Evolutionary conservation across 768 basidiomycete species (phyloP).

Genomic region (Boletus rubropictus): DNA sequence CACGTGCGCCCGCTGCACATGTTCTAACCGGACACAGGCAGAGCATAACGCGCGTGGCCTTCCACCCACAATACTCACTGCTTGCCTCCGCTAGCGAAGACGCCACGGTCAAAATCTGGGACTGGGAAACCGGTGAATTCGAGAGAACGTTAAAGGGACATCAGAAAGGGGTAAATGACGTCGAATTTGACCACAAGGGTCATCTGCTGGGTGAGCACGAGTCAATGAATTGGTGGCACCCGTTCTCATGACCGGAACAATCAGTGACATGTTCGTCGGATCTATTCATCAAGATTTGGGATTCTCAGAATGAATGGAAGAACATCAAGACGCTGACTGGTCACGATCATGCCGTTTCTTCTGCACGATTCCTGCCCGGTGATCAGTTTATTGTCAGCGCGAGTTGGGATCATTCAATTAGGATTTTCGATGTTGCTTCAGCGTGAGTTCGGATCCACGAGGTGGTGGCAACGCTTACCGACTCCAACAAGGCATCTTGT

Average conservation of each 20-base stretch:
- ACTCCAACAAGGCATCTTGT: conserved; percentile 53
- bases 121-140: conserved; percentile 93
- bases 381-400: conserved; percentile 82
- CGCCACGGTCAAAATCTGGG: conserved; percentile 89
- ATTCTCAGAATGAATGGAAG: conserved; percentile 84
- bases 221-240: not conserved
- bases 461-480: conserved; percentile 7
- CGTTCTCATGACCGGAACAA: conserved; percentile 2
- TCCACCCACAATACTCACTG: conserved; percentile 81
- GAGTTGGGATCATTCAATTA: conserved; percentile 81
- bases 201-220: conserved; percentile 59
- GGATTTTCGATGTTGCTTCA: conserved; percentile 81
- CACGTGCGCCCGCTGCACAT: conserved; percentile 77
- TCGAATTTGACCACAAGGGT: conserved; percentile 86
- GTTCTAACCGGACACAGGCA: conserved; percentile 71
- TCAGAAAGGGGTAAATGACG: conserved; percentile 82
- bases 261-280: conserved; percentile 69
- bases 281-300: conserved; percentile 90
- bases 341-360: conserved; percentile 88
- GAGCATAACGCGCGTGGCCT: conserved; percentile 72
- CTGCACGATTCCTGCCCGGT: conserved; percentile 77
- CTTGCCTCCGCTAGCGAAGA: conserved; percentile 86
- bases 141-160: conserved; percentile 90
- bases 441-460: conserved; percentile 47
- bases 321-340: conserved; percentile 82